phyloP scores from a whole-genome alignment of 352 stramenopile species.

The Phytophthora sp. region DNA sequence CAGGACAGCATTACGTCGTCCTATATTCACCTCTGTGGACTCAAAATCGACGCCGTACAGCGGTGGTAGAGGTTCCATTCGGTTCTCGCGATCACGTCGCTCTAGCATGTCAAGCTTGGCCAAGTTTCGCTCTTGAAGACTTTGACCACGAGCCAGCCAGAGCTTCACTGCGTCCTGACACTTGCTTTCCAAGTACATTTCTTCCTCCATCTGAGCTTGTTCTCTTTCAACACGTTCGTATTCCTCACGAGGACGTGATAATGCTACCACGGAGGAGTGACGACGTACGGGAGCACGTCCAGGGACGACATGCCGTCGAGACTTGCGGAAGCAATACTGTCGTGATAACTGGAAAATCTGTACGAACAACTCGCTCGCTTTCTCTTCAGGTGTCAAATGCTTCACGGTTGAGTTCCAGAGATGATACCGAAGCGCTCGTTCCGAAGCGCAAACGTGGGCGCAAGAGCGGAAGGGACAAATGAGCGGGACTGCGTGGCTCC shows the following conservation, averaged over 20 bases:
- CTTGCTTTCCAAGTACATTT: conserved; percentile 73
- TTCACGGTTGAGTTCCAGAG: conserved; percentile 72
- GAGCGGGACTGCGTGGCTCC: conserved; percentile 61
- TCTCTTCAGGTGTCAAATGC: conserved; percentile 60
- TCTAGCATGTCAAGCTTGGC: conserved; percentile 33
- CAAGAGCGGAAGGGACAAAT: conserved; percentile 81
- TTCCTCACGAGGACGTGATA: conserved; percentile 26
- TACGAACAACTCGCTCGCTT: conserved; percentile 68
- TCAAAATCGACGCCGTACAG: conserved; percentile 74
- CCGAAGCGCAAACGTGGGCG: conserved; percentile 67
- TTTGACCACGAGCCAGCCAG: conserved; percentile 51
- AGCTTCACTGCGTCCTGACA: conserved; percentile 52
- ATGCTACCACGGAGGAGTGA: conserved; percentile 5
- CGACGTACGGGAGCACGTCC: conserved; percentile 10
- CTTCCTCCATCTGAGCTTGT: conserved; percentile 48
- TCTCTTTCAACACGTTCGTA: conserved; percentile 28
- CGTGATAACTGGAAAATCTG: conserved; percentile 75
- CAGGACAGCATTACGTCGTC: conserved; percentile 64
- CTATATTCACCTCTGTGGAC: conserved; percentile 67
- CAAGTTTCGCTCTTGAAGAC: conserved; percentile 53
- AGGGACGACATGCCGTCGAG: conserved; percentile 52
- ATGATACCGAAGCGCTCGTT: conserved; percentile 76
- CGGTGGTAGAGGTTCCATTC: conserved; percentile 39
- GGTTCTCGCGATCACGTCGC: conserved; percentile 44
- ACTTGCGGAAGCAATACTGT: conserved; percentile 81